Base-by-base conservation (phyloP, 2,329 filamentous ascomycete species). In the Talaromyces atroroseus region DNA sequence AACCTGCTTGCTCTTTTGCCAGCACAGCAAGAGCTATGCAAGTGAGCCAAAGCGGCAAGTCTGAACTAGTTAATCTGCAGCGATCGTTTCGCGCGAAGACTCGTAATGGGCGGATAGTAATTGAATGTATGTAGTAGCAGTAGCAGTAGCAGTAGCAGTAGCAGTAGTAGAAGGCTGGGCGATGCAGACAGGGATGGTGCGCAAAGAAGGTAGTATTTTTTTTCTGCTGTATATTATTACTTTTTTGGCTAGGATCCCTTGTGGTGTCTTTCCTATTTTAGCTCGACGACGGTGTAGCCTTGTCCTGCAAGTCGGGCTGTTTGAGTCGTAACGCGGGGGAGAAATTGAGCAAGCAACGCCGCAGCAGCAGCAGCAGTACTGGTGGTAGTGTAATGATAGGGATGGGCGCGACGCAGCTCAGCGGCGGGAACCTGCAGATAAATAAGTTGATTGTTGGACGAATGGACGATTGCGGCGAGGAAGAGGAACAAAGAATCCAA, bases 1-100 rank as follows among this genome's bases (percentile, higher is more conserved):
- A 54, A 54, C 40, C 29, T 24, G 47, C 50, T 34, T 38, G n/a
- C 34, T 12, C 26, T 51, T 46, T 44, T 58, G 58, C 58, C 58
- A 60, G 56, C 58, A 49, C 58, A 60, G 53, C 56, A 59, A 48
- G 48, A 46, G 18, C 29, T 58, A 59, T 60, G 58, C 58, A 60
- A 26, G 58, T 57, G 49, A 56, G 54, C 58, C 46, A 59, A 60
- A 56, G 58, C 49, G 58, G 58, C 56, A 60, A 55, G 58, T 53
- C 56, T 53, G 57, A 56, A 50, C 58, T 49, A 49, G 40, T 23
- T 20, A 23, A 54, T 47, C 45, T 50, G 56, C 49, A 58, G 46
- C 40, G 46, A 58, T 60, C 58, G 53, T 45, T 56, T 42, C 32
- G 51, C 34, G 56, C 36, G 51, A 29, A 49, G 8, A 21, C 36